Evolutionary conservation across 2,329 filamentous ascomycete species (phyloP), one percentile per base, ranked within the genome.

Genomic region (Pestalotiopsis sp.): DNA sequence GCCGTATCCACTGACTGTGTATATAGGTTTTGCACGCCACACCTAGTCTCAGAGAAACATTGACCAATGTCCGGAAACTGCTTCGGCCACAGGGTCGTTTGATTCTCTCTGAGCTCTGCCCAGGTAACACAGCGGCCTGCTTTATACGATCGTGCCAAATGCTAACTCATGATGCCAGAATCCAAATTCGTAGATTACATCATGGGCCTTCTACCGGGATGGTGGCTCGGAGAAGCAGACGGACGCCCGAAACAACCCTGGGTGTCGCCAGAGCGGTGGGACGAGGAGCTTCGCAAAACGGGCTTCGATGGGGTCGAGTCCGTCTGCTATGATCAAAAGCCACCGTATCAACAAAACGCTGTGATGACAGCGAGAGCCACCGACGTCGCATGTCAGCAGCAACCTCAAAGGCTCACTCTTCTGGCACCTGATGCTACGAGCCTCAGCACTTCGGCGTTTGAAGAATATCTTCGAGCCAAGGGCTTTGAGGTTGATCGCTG

Each of bases 1-100:
- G 12, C 20, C n/a, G 4, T 14, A 49, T 64, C 39, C 45, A 52
- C 45, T 52, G 45, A 52, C 45, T 52, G 45, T 7, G 45, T 52
- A 52, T 52, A 20, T 20, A 66, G 64, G 64, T 73, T 41, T 59
- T 74, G 20, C 72, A 74, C 65, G 72, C 72, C 5, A 74, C 72
- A 6, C 41, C 63, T 13, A 64, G 36, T 7, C n/a, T 74, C 2
- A 20, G 60, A 5, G 13, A 68, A 9, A 71, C 72, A 3, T 23
- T 74, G 25, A 52, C 13, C 41, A 20, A 71, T 71, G 49, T 57
- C 68, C 20, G 65, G 13, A 64, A 27, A n/a, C 65, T 74, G 14
- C 60, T 74, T 4, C 64, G 64, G 39, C 71, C 70, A 14, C 64
- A 58, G 39, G 72, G 72, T 13, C 52, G 55, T 9, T 64, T 71